Evolutionary conservation across 495 filamentous ascomycete species (phyloP).

Genomic region (Astrocystis sublimbata): DNA sequence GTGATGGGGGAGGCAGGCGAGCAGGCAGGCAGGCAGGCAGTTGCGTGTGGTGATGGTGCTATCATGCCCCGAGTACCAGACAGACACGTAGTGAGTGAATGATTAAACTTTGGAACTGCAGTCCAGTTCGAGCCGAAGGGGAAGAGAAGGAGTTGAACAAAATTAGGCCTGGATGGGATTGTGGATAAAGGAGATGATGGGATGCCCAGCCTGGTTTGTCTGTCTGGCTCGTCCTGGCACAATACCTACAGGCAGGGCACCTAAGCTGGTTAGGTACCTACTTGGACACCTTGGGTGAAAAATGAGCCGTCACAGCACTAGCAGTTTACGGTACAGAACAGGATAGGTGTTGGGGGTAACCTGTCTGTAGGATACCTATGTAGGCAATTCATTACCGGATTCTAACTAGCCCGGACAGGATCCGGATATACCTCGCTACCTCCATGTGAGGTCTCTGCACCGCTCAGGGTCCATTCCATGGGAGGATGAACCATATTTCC

Average conservation of each 20-base stretch:
- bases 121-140: conserved; percentile 14
- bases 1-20: background rate
- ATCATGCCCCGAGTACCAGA: conserved; percentile 1
- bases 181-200: conserved; percentile 23
- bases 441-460: no score
- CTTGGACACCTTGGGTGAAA: no score
- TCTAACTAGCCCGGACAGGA: conserved; percentile 5
- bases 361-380: conserved; percentile 1
- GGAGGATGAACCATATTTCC: no score
- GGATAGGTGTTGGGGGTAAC: conserved; percentile 7
- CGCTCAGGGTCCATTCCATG: no score
- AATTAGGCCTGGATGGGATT: conserved; percentile 21
- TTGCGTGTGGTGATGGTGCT: conserved; percentile 11
- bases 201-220: no score
- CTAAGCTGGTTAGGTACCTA: no score
- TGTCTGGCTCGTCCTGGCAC: conserved; percentile 2
- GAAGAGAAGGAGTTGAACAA: conserved; percentile 22
- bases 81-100: conserved; percentile 12
- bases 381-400: conserved; percentile 1
- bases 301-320: conserved; percentile 11
- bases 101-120: conserved; percentile 14
- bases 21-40: no score
- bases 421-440: background rate
- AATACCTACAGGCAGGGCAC: no score
- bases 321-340: background rate